Evolutionary conservation across 805 yeast species (phyloP), one percentile per base, ranked within the genome.

Genomic region (Monosporozyma unispora): DNA sequence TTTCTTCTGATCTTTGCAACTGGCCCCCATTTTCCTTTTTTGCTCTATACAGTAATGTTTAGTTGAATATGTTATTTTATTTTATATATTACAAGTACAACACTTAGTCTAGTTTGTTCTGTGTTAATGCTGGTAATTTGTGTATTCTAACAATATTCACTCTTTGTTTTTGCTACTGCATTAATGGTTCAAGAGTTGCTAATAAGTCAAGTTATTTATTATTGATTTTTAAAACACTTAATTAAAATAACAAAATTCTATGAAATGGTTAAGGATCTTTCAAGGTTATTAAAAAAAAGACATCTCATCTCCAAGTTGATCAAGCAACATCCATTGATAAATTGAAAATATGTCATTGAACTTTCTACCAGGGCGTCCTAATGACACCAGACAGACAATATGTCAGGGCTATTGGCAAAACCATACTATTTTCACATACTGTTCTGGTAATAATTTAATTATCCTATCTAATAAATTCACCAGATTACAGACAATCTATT

Each of bases 1-100:
- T 58, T 80, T 88, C 61, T 90, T 80, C 63, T 91, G 95, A 67
- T 91, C 99, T 61, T 86, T 84, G 67, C 99, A 91, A 74, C 96
- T 89, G 44, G 82, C 83, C 48, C 79, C 82, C 84, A 79, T 78
- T 14, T 37, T 54, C 45, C 14, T 35, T 47, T 8, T 12, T 27
- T 12, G 14, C 22, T 35, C 40, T 21, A 12, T 25, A 25, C 8
- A 25, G 4, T 25, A 25, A 25, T 4, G 27, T 25, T 25, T 25
- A 25, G 8, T n/a, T n/a, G n/a, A n/a, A n/a, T n/a, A n/a, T n/a
- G n/a, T n/a, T n/a, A n/a, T n/a, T n/a, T n/a, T n/a, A n/a, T n/a
- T n/a, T n/a, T n/a, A n/a, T n/a, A n/a, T n/a, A n/a, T n/a, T n/a
- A n/a, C n/a, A n/a, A n/a, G n/a, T n/a, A n/a, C n/a, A n/a, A n/a